phyloP scores from a whole-genome alignment of 106 monocot species.

The Platanthera zijinensis region DNA sequence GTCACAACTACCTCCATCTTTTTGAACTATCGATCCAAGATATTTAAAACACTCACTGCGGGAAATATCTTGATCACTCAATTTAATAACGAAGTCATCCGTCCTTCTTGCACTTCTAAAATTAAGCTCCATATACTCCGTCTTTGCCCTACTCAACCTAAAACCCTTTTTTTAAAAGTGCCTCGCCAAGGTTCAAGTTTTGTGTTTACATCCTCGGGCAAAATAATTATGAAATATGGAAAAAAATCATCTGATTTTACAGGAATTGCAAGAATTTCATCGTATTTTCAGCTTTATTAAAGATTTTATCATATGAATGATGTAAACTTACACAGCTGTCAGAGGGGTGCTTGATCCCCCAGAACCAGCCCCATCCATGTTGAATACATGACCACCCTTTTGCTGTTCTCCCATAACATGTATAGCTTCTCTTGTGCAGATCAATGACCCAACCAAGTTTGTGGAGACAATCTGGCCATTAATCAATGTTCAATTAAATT shows the following conservation, averaged over 20 bases:
- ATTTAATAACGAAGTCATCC: too few relatives aligned
- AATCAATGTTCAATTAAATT: slow-evolving; percentile 3
- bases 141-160: too few relatives aligned
- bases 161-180: too few relatives aligned
- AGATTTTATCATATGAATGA: background rate
- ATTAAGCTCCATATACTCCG: too few relatives aligned
- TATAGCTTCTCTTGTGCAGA: slow-evolving; percentile 98
- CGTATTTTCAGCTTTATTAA: background rate
- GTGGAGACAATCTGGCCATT: slow-evolving; percentile 79
- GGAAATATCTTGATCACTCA: too few relatives aligned
- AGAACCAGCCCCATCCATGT: slow-evolving; percentile 99
- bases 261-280: background rate
- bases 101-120: too few relatives aligned
- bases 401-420: slow-evolving; percentile 57
- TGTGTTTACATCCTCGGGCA: too few relatives aligned
- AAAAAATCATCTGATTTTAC: background rate
- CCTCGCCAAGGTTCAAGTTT: too few relatives aligned
- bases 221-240: background rate
- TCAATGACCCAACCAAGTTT: slow-evolving; percentile 86
- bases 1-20: too few relatives aligned
- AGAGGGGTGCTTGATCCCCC: slow-evolving; percentile 98
- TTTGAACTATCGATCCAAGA: too few relatives aligned
- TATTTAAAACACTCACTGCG: too few relatives aligned
- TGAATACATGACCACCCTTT: slow-evolving; percentile 93
- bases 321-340: slow-evolving; percentile 81